A percentile compares a stretch with the other conserved stretches of the same genome.
phyloP scores from a whole-genome alignment of 331 rosid genomes.

The Prunus yedoensis region DNA sequence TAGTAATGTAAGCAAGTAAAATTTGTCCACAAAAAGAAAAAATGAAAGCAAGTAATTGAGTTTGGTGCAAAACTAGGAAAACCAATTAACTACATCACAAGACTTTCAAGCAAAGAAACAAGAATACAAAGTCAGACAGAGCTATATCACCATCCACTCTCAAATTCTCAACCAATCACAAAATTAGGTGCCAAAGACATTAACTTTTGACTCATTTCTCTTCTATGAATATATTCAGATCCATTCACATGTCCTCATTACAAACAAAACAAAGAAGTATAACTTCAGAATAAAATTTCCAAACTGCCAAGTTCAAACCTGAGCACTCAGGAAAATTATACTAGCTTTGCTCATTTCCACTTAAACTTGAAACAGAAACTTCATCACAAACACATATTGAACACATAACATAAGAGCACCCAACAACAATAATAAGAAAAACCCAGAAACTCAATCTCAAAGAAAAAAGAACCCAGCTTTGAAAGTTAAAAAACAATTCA shows the following conservation, averaged over 20 bases:
- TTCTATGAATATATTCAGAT: neutral
- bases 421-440: neutral
- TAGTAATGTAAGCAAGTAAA: too few species aligned
- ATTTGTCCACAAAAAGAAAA: too few species aligned
- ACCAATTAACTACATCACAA: neutral
- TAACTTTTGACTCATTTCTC: neutral
- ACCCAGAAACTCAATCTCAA: neutral
- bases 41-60: too few species aligned
- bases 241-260: neutral
- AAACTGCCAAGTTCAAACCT: neutral
- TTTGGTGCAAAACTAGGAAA: neutral
- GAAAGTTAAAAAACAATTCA: neutral
- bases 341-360: neutral
- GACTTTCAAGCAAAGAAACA: constrained; percentile 6
- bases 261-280: neutral
- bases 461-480: neutral
- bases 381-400: neutral
- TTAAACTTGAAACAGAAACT: neutral
- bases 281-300: neutral
- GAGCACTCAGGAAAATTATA: neutral
- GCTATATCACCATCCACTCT: neutral
- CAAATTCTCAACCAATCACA: neutral
- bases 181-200: neutral
- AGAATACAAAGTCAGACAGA: neutral
- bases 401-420: neutral